phyloP scores from a whole-genome alignment of 2,329 filamentous ascomycete genomes.

The Penicillium sp. region DNA sequence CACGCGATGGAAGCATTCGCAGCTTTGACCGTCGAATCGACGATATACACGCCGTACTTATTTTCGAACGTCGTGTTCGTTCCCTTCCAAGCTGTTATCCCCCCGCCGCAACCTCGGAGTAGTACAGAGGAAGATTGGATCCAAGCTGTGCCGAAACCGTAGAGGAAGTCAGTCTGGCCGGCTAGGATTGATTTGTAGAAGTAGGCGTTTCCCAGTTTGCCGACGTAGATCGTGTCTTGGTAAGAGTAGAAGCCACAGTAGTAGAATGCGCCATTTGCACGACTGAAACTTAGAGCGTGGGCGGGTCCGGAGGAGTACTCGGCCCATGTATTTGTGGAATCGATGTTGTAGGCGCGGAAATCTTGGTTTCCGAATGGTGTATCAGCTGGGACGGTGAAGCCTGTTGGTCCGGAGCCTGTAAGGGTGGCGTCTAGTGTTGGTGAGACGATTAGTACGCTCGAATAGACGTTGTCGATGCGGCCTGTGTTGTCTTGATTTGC shows the following conservation, averaged over 20 bases:
- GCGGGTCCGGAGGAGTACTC: conserved; percentile 53
- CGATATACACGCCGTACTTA: conserved; percentile 64
- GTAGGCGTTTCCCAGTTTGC: conserved; percentile 63
- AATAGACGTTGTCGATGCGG: conserved; percentile 57
- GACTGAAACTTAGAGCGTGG: conserved; percentile 57
- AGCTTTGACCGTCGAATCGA: conserved; percentile 51
- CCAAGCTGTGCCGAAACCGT: conserved; percentile 63
- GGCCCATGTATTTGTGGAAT: conserved; percentile 59
- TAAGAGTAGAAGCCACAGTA: conserved; percentile 62
- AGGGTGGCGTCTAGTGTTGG: conserved; percentile 60
- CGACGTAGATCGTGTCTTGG: conserved; percentile 66
- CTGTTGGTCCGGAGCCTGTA: conserved; percentile 59
- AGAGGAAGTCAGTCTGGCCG: conserved; percentile 65
- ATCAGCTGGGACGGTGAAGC: conserved; percentile 55
- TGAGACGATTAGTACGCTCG: conserved; percentile 58
- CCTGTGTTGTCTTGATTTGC: conserved; percentile 48
- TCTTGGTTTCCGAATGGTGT: conserved; percentile 61
- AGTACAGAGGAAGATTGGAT: conserved; percentile 52
- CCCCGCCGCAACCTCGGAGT: conserved; percentile 60
- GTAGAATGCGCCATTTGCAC: conserved; percentile 65
- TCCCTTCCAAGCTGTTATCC: conserved; percentile 65
- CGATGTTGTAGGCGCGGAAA: conserved; percentile 63
- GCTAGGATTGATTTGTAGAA: conserved; percentile 59
- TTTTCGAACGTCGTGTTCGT: conserved; percentile 62
- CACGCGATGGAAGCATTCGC: conserved; percentile 49